Conservation (phyloP, 139 green algal genomes). For the Gonium pectorale region DNA sequence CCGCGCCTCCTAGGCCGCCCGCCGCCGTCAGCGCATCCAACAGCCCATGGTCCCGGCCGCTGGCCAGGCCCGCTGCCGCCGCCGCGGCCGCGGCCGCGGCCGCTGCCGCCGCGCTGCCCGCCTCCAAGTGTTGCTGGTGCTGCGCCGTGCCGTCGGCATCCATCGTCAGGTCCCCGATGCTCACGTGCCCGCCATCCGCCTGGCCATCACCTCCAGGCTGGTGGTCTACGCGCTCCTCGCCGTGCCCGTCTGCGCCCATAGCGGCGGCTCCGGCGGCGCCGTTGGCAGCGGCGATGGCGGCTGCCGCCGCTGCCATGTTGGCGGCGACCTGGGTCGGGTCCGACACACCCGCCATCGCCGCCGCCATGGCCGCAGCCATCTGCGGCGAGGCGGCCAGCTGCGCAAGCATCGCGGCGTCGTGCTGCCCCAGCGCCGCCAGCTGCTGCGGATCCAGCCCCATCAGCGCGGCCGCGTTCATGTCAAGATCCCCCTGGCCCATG, state of each 20-base stretch:
- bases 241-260: no score
- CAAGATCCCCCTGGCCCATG: neutral
- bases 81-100: slow-evolving; percentile 5
- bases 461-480: neutral
- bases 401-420: slow-evolving; percentile 10
- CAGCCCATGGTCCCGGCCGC: neutral
- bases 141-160: neutral
- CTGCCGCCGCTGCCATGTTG: slow-evolving; percentile 5
- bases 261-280: neutral
- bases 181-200: neutral
- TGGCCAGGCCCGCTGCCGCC: neutral
- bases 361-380: slow-evolving; percentile 32
- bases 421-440: neutral
- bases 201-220: neutral
- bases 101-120: slow-evolving; percentile 1
- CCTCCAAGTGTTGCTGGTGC: slow-evolving; percentile 4
- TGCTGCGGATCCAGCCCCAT: neutral
- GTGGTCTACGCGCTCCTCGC: neutral
- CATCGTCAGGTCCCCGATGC: neutral
- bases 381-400: neutral
- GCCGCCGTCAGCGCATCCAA: slow-evolving; percentile 11
- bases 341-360: slow-evolving; percentile 9
- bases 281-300: neutral
- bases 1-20: neutral
- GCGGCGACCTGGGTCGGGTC: slow-evolving; percentile 3